These are phyloP conservation scores for Magnaporthiopsis incrustans DNA, from an alignment of 2,329 filamentous ascomycete species.

Conservation along the genomic window DNA sequence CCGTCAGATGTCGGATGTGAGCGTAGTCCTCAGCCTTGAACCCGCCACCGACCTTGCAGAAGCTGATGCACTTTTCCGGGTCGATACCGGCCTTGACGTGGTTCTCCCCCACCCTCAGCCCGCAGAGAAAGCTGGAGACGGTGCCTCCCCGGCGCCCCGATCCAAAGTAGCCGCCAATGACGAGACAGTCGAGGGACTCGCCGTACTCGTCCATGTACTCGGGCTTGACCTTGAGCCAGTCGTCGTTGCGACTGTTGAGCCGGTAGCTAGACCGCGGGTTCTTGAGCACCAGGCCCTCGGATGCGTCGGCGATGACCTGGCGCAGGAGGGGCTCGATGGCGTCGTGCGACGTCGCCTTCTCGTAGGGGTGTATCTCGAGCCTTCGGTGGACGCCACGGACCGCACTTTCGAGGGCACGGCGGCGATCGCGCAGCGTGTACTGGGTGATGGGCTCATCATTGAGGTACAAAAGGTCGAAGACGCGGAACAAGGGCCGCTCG, in stretches of 20 bases:
- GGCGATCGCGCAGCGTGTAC: conserved; percentile 76
- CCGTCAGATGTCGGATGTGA: conserved; percentile 71
- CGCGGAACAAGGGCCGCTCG: conserved; percentile 68
- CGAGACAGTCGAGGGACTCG: conserved; percentile 80
- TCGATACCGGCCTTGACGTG: conserved; percentile 51
- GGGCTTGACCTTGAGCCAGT: conserved; percentile 98
- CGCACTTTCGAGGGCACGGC: conserved; percentile 63
- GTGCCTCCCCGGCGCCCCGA: conserved; percentile 75
- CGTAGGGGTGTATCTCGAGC: conserved; percentile 73
- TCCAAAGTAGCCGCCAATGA: conserved; percentile 90
- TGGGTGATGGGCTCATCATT: conserved; percentile 74
- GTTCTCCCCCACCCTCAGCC: conserved; percentile 66
- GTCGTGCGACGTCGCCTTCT: conserved; percentile 54
- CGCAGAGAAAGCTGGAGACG: conserved; percentile 85
- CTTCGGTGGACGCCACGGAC: conserved; percentile 64
- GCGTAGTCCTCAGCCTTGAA: conserved; percentile 81
- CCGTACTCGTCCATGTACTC: conserved; percentile 98
- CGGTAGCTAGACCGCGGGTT: conserved; percentile 82
- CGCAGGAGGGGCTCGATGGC: conserved; percentile 75
- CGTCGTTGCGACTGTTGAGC: conserved; percentile 83
- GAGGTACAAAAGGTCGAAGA: conserved; percentile 87
- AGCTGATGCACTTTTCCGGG: conserved; percentile 78
- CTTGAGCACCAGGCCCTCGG: conserved; percentile 87
- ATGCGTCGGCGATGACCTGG: conserved; percentile 76
- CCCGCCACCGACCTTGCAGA: conserved; percentile 96